These are phyloP conservation scores for Linum trigynum DNA, from an alignment of 345 rosid species.

Conservation along the genomic window DNA sequence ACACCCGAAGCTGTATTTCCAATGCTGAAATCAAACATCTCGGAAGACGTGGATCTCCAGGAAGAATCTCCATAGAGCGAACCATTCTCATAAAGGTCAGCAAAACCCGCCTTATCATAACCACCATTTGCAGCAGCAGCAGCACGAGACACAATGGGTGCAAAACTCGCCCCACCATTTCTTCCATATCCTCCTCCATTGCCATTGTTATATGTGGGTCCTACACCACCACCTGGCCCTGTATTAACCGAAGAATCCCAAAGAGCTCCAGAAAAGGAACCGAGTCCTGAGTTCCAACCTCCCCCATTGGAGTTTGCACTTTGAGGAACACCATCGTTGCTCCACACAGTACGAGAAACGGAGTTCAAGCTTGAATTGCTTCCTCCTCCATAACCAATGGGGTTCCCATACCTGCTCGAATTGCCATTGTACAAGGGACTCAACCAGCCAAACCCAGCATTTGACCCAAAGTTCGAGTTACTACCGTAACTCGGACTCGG, in stretches of 20 bases:
- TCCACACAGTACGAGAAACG: slow-evolving; percentile 56
- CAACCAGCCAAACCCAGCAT: slow-evolving; percentile 42
- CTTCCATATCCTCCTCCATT: slow-evolving; percentile 36
- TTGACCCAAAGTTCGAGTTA: slow-evolving; percentile 36
- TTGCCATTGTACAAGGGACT: slow-evolving; percentile 38
- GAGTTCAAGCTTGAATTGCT: slow-evolving; percentile 37
- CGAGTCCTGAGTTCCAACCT: slow-evolving; percentile 42
- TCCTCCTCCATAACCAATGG: slow-evolving; percentile 22
- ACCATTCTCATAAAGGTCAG: slow-evolving; percentile 29
- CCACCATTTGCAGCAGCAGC: slow-evolving; percentile 25
- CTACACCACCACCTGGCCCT: slow-evolving; percentile 28
- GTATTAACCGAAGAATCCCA: slow-evolving; percentile 44
- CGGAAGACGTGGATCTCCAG: slow-evolving; percentile 39
- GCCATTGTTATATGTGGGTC: slow-evolving; percentile 23
- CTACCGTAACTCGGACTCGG: slow-evolving; percentile 47
- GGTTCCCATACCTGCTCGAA: slow-evolving; percentile 35
- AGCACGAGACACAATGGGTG: slow-evolving; percentile 21
- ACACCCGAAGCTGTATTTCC: slow-evolving; percentile 42
- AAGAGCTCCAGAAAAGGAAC: slow-evolving; percentile 40
- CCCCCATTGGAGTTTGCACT: slow-evolving; percentile 35
- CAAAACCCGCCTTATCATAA: slow-evolving; percentile 23
- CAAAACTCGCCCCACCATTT: slow-evolving; percentile 20
- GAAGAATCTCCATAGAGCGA: slow-evolving; percentile 36
- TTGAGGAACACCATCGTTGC: slow-evolving; percentile 35
- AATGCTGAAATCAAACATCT: slow-evolving; percentile 39